These are phyloP conservation scores for Mrakiaceae sp. DNA, from an alignment of 1,284 basidiomycete species.

Conservation along the genomic window DNA sequence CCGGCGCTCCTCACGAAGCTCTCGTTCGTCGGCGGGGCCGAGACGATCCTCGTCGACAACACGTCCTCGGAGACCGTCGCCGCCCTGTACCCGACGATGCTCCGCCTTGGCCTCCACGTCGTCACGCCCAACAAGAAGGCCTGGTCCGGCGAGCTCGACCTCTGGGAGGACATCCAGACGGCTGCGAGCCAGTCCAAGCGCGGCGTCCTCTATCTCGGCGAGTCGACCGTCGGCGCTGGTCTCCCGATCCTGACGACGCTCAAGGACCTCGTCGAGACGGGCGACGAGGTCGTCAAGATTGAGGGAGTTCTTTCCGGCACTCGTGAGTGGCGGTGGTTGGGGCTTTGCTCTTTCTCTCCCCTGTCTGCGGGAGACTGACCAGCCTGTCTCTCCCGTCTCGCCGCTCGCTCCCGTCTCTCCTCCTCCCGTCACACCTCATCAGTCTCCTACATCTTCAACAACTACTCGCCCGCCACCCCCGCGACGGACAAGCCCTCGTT, in stretches of 20 bases:
- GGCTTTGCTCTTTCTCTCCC: neutral
- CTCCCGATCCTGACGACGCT: slow-evolving; percentile 84
- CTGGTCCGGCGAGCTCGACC: slow-evolving; percentile 59
- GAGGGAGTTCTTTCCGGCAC: slow-evolving; percentile 68
- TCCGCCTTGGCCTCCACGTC: slow-evolving; percentile 69
- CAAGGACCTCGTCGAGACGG: slow-evolving; percentile 81
- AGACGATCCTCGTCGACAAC: slow-evolving; percentile 81
- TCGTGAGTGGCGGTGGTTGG: slow-evolving; percentile 23
- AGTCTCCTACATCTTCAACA: slow-evolving; percentile 97
- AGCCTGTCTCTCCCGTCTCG: neutral
- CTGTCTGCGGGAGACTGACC: neutral
- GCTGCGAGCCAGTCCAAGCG: slow-evolving; percentile 41
- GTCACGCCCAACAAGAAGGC: slow-evolving; percentile 99
- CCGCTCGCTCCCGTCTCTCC: neutral
- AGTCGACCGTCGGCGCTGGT: slow-evolving; percentile 92
- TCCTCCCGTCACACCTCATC: neutral
- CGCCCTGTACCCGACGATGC: slow-evolving; percentile 66
- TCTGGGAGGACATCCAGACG: slow-evolving; percentile 61
- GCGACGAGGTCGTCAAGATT: slow-evolving; percentile 59
- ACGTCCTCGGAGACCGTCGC: slow-evolving; percentile 82
- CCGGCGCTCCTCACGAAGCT: slow-evolving; percentile 35
- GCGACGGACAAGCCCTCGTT: slow-evolving; percentile 50
- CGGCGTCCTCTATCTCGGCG: slow-evolving; percentile 67
- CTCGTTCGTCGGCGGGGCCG: slow-evolving; percentile 38
- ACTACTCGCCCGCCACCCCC: slow-evolving; percentile 58